Evolutionary conservation across 805 yeast species (phyloP).

Genomic region (Ogataea methanolica): DNA sequence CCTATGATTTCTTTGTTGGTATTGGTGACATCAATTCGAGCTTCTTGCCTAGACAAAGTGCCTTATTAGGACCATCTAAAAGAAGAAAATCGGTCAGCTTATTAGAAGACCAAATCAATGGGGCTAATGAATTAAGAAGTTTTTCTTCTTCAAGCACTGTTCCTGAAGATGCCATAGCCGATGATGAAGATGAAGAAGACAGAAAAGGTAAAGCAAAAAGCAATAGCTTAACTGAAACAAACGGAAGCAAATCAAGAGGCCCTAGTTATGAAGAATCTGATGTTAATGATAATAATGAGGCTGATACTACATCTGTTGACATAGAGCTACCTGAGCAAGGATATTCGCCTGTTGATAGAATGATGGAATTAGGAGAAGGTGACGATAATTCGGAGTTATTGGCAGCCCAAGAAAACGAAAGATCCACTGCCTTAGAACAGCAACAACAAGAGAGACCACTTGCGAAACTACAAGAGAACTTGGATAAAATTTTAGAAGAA

Average conservation of each 20-base stretch:
- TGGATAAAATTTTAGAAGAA: slow-evolving; percentile 46
- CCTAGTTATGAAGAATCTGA: slow-evolving; percentile 16
- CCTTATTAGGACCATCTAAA: slow-evolving; percentile 56
- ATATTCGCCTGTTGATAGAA: slow-evolving; percentile 45
- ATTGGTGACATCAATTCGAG: slow-evolving; percentile 96
- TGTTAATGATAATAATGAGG: slow-evolving; percentile 6
- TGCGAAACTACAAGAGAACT: slow-evolving; percentile 73
- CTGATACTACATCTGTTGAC: slow-evolving; percentile 13
- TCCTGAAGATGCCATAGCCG: slow-evolving; percentile 10
- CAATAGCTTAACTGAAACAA: background rate
- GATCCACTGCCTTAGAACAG: slow-evolving; percentile 68
- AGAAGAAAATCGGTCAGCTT: slow-evolving; percentile 53
- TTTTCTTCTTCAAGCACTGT: background rate
- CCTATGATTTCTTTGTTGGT: slow-evolving; percentile 94
- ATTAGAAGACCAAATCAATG: slow-evolving; percentile 41
- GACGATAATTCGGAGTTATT: slow-evolving; percentile 45
- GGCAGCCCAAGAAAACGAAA: slow-evolving; percentile 53
- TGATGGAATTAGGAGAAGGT: slow-evolving; percentile 46
- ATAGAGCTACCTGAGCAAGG: slow-evolving; percentile 19
- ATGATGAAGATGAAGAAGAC: slow-evolving; percentile 11
- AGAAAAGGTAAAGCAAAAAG: slow-evolving; percentile 3
- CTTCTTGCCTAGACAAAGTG: slow-evolving; percentile 77
- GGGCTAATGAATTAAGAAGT: slow-evolving; percentile 14
- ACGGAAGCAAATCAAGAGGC: background rate
- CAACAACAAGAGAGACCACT: slow-evolving; percentile 81